Evolutionary conservation across 1,284 basidiomycete genomes (phyloP).

Genomic region (Malassezia globosa): DNA sequence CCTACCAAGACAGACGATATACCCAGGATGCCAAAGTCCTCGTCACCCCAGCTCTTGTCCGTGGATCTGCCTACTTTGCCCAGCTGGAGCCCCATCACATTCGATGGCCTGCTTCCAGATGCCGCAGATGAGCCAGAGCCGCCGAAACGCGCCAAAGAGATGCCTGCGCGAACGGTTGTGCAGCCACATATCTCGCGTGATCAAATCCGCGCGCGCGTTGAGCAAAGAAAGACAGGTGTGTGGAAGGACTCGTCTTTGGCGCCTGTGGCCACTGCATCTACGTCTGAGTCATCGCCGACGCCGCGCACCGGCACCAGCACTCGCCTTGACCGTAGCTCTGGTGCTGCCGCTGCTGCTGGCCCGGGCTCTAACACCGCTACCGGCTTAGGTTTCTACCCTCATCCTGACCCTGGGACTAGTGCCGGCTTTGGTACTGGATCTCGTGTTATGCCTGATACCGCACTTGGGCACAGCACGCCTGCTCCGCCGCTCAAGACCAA

Average conservation of each 20-base stretch:
- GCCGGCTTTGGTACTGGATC: too few relatives aligned
- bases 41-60: background rate
- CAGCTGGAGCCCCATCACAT: slow-evolving; percentile 35
- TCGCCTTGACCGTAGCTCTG: too few relatives aligned
- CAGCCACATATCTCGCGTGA: slow-evolving; percentile 44
- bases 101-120: slow-evolving; percentile 13
- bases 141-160: slow-evolving; percentile 2
- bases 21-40: background rate
- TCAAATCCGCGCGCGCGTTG: slow-evolving; percentile 31
- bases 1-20: background rate
- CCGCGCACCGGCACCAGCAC: background rate
- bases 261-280: background rate
- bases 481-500: too few relatives aligned
- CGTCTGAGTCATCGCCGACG: background rate
- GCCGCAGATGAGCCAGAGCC: slow-evolving; percentile 11
- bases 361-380: too few relatives aligned
- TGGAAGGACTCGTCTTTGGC: background rate
- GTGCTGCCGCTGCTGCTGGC: too few relatives aligned
- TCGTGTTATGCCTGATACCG: too few relatives aligned
- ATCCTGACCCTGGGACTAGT: too few relatives aligned
- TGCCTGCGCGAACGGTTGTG: slow-evolving; percentile 7
- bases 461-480: too few relatives aligned
- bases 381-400: too few relatives aligned
- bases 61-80: slow-evolving; percentile 30
- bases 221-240: slow-evolving; percentile 2